Base-by-base conservation (phyloP, 2,329 filamentous ascomycete species). In the Ascochyta koolunga region DNA sequence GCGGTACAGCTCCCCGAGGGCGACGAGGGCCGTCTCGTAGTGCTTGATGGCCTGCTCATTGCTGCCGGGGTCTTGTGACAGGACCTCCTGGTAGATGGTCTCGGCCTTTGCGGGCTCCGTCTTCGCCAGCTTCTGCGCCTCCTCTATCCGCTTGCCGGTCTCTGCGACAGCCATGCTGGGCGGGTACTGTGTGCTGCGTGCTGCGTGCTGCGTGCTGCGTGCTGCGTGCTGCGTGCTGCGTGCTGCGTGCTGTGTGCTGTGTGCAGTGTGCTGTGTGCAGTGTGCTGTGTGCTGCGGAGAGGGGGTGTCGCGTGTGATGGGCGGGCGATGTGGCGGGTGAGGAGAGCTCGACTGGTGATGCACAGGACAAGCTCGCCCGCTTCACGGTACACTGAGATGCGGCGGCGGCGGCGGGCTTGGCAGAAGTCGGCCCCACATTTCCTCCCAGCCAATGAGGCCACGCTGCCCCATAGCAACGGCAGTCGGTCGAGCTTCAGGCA, bases 1-100 rank as follows among this genome's bases (percentile, higher is more conserved):
- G 66, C 92, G 86, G 78, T 97, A 97, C 64, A 98, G 83, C 84
- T 96, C 90, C 68, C 95, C 95, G 72, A 99, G 80, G 62, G 89
- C 90, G 71, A 97, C 85, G 74, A 99, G 78, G 22, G 95, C 92
- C 65, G 84, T 83, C 81, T 99, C 95, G 70, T 97, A 99, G 76
- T 96, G 91, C 76, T 90, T 88, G 64, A 93, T 87, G 55, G 93
- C 91, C 32, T 89, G 86, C 77, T 99, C 95, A 55, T 87, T 95
- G 56, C 89, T 86, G 46, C 90, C 90, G 19, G 93, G 92, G 32
- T 91, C 87, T 78, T 90, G 89, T 47, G 91, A 88, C 64, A 97
- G 86, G 73, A 98, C 90, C 51, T 95, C 89, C 78, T 93, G 91
- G 83, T 93, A 98, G 74, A 91, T 86, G 68, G 84, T 81, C 80